A percentile compares a stretch with the other conserved stretches of the same genome.
phyloP scores from a whole-genome alignment of 495 filamentous ascomycete genomes.

The Acidiella bohemica region DNA sequence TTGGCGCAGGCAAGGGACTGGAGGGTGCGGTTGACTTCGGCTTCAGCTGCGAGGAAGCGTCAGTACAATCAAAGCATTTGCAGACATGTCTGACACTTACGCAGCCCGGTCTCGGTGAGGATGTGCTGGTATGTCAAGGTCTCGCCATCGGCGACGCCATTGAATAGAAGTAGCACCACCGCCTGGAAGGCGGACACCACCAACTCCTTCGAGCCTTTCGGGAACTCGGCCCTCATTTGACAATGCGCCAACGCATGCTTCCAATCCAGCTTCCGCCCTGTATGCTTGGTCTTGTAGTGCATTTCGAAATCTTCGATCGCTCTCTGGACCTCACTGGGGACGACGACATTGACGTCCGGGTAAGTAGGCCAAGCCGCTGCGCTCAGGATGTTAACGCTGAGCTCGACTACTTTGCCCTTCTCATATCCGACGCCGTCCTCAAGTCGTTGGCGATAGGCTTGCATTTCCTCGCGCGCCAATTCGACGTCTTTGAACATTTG shows the following conservation, averaged over 20 bases:
- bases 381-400: constrained; percentile 76
- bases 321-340: constrained; percentile 56
- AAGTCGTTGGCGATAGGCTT: constrained; percentile 50
- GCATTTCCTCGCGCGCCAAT: constrained; percentile 71
- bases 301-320: constrained; percentile 60
- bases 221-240: constrained; percentile 64
- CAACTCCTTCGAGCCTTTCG: constrained; percentile 68
- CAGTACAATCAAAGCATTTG: constrained; percentile 13
- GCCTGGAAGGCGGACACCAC: constrained; percentile 83
- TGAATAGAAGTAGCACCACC: constrained; percentile 85
- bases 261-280: constrained; percentile 74
- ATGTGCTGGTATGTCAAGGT: constrained; percentile 57
- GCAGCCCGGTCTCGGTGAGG: constrained; percentile 49
- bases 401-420: constrained; percentile 46
- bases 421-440: constrained; percentile 34
- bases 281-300: constrained; percentile 78
- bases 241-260: constrained; percentile 84
- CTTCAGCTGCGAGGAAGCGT: constrained; percentile 39
- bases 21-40: constrained; percentile 73
- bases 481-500: constrained; percentile 99
- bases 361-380: constrained; percentile 86
- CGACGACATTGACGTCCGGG: constrained; percentile 58
- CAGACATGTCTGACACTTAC: constrained; percentile 32
- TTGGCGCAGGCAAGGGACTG: constrained; percentile 89
- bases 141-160: constrained; percentile 44